Base-by-base conservation (phyloP, 2,329 filamentous ascomycete genomes). In the Epichloe sp. region DNA sequence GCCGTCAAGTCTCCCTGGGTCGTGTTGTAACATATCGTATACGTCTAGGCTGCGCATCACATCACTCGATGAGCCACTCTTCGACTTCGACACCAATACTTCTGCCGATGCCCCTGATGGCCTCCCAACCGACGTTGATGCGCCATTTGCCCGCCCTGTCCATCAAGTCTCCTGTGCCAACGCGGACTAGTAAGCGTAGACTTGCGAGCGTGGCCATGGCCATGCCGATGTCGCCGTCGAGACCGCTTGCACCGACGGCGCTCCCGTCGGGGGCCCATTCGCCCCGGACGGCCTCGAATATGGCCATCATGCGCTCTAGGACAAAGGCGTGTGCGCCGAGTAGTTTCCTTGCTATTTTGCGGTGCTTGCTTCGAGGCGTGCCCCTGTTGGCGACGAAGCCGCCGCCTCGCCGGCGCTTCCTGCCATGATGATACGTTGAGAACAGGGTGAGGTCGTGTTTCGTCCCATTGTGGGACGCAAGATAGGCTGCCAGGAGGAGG, bases 121-220 rank as follows among this genome's bases (percentile, higher is more conserved):
- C 80, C 61, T 93, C 88, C 85, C 85, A 90, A 1, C 82, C 80
- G 52, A 87, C 81, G 58, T 86, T 87, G 10, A 90, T 83, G 60
- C 84, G 79, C 85, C 86, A 93, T 65, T 85, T 83, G 5, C 79
- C 80, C 0, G 79, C 79, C 0, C 80, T 71, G 62, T 91, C 86
- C 60, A 88, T 71, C 26, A 76, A 68, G 65, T 90, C 86, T 10
- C 72, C 70, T 26, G 72, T 67, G 15, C 74, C 82, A 2, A 86
- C 82, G 42, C 81, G 77, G 36, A 86, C 74, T 36, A 93, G 65
- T 58, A 93, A 62, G 42, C 85, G 68, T 62, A 93, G 66, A 57
- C 83, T 87, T 2, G 81, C 78, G 52, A 93, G 68, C 19, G 86
- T 91, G 3, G 86, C 82, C 47, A 93, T 75, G 41, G 78, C 79